A percentile compares a stretch with the other conserved stretches of the same genome.
Evolutionary conservation across 257 asterid genomes (phyloP).

Genomic region (Thymus quinquecostatus): DNA sequence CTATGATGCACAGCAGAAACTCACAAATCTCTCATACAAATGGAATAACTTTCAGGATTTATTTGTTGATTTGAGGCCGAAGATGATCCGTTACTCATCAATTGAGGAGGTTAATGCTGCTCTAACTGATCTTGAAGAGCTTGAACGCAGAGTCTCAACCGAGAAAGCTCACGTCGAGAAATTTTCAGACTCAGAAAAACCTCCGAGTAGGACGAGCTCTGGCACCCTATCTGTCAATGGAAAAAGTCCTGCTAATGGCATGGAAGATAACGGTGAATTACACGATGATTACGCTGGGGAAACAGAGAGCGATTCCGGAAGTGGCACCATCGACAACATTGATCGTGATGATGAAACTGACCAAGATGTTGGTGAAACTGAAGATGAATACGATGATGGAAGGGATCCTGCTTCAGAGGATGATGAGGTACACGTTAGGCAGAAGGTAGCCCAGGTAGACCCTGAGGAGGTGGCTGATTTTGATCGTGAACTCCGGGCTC

Average conservation of each 20-base stretch:
- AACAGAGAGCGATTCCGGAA: conserved; percentile 89
- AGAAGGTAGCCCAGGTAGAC: conserved; percentile 79
- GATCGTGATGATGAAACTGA: conserved; percentile 74
- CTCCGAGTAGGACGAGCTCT: conserved; percentile 55
- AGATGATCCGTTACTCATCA: conserved; percentile 82
- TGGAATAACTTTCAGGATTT: conserved; percentile 66
- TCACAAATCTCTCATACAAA: conserved; percentile 12
- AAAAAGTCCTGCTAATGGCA: conserved; percentile 55
- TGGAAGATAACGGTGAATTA: conserved; percentile 67
- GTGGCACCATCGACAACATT: conserved; percentile 66
- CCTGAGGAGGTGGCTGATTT: conserved; percentile 93
- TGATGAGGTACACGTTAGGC: conserved; percentile 88
- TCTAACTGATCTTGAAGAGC: conserved; percentile 81
- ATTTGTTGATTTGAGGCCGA: conserved; percentile 90
- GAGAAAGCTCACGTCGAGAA: conserved; percentile 75
- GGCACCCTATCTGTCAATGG: conserved; percentile 60
- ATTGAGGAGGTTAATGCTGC: conserved; percentile 84
- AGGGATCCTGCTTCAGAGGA: conserved; percentile 83
- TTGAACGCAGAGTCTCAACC: conserved; percentile 66
- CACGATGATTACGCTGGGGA: conserved; percentile 68
- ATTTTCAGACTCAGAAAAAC: conserved; percentile 54
- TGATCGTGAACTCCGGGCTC: conserved; percentile 88
- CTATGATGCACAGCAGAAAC: not conserved
- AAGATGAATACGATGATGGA: conserved; percentile 73
- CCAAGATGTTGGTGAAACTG: conserved; percentile 75